Evolutionary conservation across 148 eudicot species (phyloP), one percentile per base, ranked within the genome.

Genomic region (Rhododendron mucronatum): DNA sequence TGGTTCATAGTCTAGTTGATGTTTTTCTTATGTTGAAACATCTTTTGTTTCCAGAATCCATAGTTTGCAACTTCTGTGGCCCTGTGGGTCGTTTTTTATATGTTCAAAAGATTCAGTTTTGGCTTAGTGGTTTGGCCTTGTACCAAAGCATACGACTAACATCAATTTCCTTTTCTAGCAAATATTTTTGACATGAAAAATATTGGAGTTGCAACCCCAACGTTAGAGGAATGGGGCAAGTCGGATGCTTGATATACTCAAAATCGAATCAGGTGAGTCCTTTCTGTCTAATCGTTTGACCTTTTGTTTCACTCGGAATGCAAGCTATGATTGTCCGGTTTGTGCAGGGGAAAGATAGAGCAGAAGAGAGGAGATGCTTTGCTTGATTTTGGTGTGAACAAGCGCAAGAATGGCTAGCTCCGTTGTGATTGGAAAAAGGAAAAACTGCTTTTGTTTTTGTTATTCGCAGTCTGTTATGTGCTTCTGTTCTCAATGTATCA

Each of bases 171-270:
- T 16, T 47, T 83, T 65, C 84, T 94, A 96, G 99, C 97, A 30
- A 96, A 95, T 88, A 85, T 96, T 5, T 84, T 82, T 2, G 98
- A 96, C 90, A 95, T 95, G 97, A 92, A 87, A 79, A 95, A 94
- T 80, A 85, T 96, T 75, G 98, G 96, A 82, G 96, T 96, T 67
- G 91, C 92, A 23, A 93, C 95, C 55, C 96, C 96, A 80, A 95
- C 95, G 45, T 89, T 96, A 75, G 91, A 91, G 74, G 97, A 90
- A 84, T 96, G 99, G 98, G 88, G 93, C 88, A 61, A 87, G 30
- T 86, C 87, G 20, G 75, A 87, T 44, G 75, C 84, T 73, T 92
- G 85, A 88, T 84, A 53, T 50, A 23, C 35, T 83, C 28, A 39
- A 45, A 53, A 65, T 41, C 16, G 47, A 80, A 69, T 81, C 84